Evolutionary conservation across 2,329 filamentous ascomycete genomes (phyloP), one percentile per base, ranked within the genome.

Genomic region (Paecilomyces variotii): DNA sequence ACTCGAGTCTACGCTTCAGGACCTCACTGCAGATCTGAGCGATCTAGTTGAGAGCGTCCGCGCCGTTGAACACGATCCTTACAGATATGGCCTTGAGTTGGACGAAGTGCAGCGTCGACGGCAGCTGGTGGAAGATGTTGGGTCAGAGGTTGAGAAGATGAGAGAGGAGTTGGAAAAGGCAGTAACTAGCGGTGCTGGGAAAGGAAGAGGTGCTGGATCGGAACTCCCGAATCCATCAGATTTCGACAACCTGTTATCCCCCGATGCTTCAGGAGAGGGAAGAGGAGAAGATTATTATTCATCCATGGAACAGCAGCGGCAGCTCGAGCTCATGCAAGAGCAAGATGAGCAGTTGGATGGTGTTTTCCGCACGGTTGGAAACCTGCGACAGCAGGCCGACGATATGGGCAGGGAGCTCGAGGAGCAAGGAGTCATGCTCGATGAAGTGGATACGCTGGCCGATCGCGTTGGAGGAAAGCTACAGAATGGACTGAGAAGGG

Each of bases 381-480:
- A 91, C 71, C 76, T 99, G 70, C 82, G 93, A 58, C 82, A 88
- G 70, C 94, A 97, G 80, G 95, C 94, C 1, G 87, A 95, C 74
- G 90, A 91, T 66, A 99, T 99, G 93, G 93, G 94, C 1, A 82
- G 93, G 59, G 94, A 99, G 78, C 80, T 99, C 53, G 95, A 97
- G 76, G 94, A 99, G 78, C 94, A 99, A 80, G 83, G 83, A 25
- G 90, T 91, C 73, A 88, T 97, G 83, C 80, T 99, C 59, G 87
- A 94, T 62, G 87, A 89, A 56, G 88, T 95, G 49, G 93, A 97
- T 74, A 83, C 81, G 30, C 80, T 96, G 58, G 91, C 90, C 3
- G 92, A 97, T 72, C 83, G 93, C 34, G 91, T 99, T 1, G 89
- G 90, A 12, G 89, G 90, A 1, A 87, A 94, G 70, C 76, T 99